A percentile compares a stretch with the other conserved stretches of the same genome.
These are phyloP conservation scores for Ilyonectria robusta DNA, from an alignment of 2,329 filamentous ascomycete species.

Conservation along the genomic window DNA sequence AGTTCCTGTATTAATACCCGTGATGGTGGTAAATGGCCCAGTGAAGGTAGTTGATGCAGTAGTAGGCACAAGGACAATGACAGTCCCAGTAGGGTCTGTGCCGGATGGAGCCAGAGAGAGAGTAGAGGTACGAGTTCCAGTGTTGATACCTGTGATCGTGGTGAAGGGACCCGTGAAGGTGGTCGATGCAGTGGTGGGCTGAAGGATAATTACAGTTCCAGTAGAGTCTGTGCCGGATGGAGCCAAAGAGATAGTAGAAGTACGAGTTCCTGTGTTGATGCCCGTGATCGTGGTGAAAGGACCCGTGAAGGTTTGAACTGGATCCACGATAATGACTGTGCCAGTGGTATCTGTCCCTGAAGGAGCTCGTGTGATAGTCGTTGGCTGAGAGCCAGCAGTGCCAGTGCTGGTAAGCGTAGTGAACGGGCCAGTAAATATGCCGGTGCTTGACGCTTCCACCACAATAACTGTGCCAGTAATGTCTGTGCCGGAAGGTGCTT, in stretches of 20 bases:
- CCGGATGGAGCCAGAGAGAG: neutral
- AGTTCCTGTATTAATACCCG: no score
- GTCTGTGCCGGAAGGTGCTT: neutral
- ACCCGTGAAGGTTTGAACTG: neutral
- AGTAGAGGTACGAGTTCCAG: neutral
- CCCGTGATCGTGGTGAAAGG: neutral
- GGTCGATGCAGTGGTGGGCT: neutral
- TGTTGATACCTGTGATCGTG: neutral
- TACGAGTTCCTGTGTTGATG: neutral
- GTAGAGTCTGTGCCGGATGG: neutral
- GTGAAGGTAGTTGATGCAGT: neutral
- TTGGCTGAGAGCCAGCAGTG: neutral
- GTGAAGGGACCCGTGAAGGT: neutral
- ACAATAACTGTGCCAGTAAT: neutral
- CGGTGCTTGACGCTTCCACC: neutral
- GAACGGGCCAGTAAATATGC: neutral
- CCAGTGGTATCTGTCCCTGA: neutral
- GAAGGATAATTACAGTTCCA: neutral
- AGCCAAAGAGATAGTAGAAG: neutral
- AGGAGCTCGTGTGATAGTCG: neutral
- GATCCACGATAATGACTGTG: neutral
- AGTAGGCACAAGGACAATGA: neutral
- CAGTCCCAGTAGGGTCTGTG: neutral
- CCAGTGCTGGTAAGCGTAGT: neutral
- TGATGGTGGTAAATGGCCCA: neutral